These are phyloP conservation scores for Diplodia seriata DNA, from an alignment of 2,329 filamentous ascomycete species.

Conservation along the genomic window DNA sequence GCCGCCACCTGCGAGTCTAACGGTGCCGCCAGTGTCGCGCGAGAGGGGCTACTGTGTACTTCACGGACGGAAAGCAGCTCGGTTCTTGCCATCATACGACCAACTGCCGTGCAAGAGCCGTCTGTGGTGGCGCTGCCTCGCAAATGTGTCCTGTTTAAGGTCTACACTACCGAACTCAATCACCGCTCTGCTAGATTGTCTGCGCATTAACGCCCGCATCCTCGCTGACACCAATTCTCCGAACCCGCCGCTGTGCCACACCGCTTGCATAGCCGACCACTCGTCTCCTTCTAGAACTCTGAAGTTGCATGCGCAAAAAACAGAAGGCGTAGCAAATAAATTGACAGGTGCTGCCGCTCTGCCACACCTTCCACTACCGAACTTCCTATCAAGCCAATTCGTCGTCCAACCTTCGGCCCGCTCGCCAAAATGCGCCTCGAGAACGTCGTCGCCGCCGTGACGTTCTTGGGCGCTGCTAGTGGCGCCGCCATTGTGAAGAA, in stretches of 20 bases:
- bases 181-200: conserved; percentile 2
- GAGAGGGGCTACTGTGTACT: background rate
- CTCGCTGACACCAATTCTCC: conserved; percentile 9
- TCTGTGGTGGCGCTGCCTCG: conserved; percentile 5
- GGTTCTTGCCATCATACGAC: background rate
- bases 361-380: conserved; percentile 9
- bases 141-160: conserved; percentile 2
- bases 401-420: background rate
- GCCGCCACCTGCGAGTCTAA: conserved; percentile 21
- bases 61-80: background rate
- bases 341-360: conserved; percentile 8
- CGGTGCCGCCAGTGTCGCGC: background rate
- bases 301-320: background rate
- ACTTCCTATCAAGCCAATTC: conserved; percentile 5
- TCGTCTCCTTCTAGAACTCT: background rate
- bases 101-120: conserved; percentile 23
- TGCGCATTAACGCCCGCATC: conserved; percentile 22
- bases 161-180: background rate
- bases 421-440: conserved; percentile 23
- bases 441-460: background rate
- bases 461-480: conserved; percentile 9
- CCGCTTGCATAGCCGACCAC: conserved; percentile 1
- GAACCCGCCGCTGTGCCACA: conserved; percentile 16
- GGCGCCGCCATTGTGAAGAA: conserved; percentile 22
- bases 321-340: conserved; percentile 18